Base-by-base conservation (phyloP, 768 basidiomycete genomes). In the Lentinula edodes region DNA sequence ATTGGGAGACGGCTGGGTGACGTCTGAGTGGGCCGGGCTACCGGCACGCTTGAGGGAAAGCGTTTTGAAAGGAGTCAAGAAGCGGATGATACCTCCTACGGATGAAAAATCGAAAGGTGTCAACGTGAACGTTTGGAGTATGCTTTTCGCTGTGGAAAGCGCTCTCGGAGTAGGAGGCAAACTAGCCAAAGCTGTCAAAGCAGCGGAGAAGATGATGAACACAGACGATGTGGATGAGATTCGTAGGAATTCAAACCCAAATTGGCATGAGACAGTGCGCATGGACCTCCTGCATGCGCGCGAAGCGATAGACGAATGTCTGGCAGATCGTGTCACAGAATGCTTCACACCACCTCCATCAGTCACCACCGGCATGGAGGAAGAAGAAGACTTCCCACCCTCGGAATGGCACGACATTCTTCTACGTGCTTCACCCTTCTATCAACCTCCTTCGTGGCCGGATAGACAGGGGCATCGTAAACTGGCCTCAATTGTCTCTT, bases 1-100 rank as follows among this genome's bases (percentile, higher is more conserved):
- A 35, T 98, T 92, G 68, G 93, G 93, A 5, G 90, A 93, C 64
- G 89, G 90, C 2, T 97, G 95, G 95, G 89, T 86, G 71, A 89
- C 84, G 0, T 71, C 82, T 41, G 94, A 97, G 59, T 91, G 98
- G 66, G 90, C 90, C 0, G 72, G 74, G 0, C 78, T 96, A 2
- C 79, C 86, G 2, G 80, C 79, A 60, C 87, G 87, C 64, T 78
- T 85, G 18, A 82, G 89, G 42, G 86, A 90, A 23, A 76, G 75
- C 13, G 75, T 95, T 7, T 74, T 95, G n/a, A 86, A 86, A 61
- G 90, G 90, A 4, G 78, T 97, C 0, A 79, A 79, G 16, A 89
- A 87, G 61, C 78, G 85, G 38, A 56, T 43, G 54, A 56, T 43
- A 38, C 38, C 54, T 38, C 38, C 38, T 41, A 12, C 34, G 6